Evolutionary conservation across 2,329 filamentous ascomycete genomes (phyloP).

Genomic region (Penicillium sp.): DNA sequence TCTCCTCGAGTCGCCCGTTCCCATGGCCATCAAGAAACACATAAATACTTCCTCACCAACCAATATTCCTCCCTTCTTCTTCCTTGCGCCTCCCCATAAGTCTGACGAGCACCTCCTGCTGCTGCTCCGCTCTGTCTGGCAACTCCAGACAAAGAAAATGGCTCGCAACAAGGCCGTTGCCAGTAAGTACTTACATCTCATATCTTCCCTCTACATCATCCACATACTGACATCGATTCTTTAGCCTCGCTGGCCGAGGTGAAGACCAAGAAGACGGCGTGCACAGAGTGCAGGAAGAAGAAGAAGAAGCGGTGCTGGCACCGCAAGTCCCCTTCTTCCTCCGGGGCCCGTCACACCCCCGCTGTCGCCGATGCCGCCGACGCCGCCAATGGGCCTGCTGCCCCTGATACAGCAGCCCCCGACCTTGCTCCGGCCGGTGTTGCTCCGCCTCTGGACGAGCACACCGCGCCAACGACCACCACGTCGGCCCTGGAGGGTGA

Average conservation of each 20-base stretch:
- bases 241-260: conserved; percentile 8
- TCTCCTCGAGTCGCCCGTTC: not conserved
- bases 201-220: not conserved
- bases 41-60: not conserved
- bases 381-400: not conserved
- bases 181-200: not conserved
- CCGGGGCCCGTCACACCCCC: not conserved
- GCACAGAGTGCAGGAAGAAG: conserved; percentile 23
- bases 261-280: conserved; percentile 10
- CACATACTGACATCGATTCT: not conserved
- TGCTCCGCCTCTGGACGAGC: not conserved
- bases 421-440: not conserved
- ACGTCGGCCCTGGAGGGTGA: not conserved
- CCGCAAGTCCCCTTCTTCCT: not conserved
- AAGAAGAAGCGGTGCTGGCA: conserved; percentile 33
- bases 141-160: not conserved
- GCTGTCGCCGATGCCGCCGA: not conserved
- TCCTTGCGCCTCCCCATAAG: not conserved
- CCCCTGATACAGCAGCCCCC: not conserved
- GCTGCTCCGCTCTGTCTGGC: not conserved
- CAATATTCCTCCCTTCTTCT: not conserved
- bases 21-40: no score
- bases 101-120: not conserved
- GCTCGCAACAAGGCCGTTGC: not conserved
- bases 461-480: not conserved